Evolutionary conservation across 768 basidiomycete genomes (phyloP), one percentile per base, ranked within the genome.

Genomic region (Hysterangium stoloniferum): DNA sequence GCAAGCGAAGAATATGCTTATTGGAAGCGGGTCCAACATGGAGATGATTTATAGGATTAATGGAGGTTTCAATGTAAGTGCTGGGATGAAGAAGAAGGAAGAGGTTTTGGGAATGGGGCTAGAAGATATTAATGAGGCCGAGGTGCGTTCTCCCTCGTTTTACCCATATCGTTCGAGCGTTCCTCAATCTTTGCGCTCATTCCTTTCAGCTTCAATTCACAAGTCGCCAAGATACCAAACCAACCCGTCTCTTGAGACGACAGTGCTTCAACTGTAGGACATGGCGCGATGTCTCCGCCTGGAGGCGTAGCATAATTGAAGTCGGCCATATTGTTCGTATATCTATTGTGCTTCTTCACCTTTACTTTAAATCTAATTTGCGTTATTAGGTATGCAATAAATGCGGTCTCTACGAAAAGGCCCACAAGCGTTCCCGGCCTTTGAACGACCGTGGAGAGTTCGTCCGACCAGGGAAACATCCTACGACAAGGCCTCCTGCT

Each of bases 361-460:
- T 34, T 17, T 17, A 19, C 28, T 34, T 24, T n/a, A 38, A 20
- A 9, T n/a, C 9, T 20, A 9, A 20, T 42, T 42, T n/a, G 22
- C 12, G 25, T 45, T 45, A 12, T 12, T 19, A 51, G 49, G 49
- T 51, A 17, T 51, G 49, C 33, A 51, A 51, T 37, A 51, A 51
- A n/a, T 51, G 49, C 41, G 49, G 49, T n/a, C 28, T 51, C n/a
- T 51, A 51, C 28, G 49, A 51, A 27, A 51, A 51, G 24, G 49
- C 49, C n/a, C 49, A 51, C 33, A 51, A 51, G 28, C 31, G 35
- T 17, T 41, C 49, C 8, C 49, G 49, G 17, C 49, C 49, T 1
- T 31, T 51, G 13, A 51, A 51, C 25, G 49, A 51, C 31, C 49
- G 49, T 31, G 49, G 49, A 8, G 49, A 51, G 25, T 51, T 51